A percentile compares a stretch with the other conserved stretches of the same genome.
Conservation (phyloP, 352 stramenopile genomes). For the Globisporangium megalacanthum region DNA sequence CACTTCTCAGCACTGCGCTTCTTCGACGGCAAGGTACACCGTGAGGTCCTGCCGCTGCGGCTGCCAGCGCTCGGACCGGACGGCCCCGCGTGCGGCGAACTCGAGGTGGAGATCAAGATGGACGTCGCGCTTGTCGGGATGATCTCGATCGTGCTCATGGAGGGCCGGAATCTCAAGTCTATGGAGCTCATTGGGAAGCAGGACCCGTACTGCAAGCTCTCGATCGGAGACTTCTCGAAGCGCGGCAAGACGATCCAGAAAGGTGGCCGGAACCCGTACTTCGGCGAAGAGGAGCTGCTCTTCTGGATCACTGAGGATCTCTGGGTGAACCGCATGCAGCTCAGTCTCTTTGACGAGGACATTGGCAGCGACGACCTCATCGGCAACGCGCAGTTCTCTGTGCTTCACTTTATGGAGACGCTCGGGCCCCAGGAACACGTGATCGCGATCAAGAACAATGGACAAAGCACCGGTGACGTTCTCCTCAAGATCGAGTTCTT, state of each 20-base stretch:
- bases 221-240: slow-evolving; percentile 63
- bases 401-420: slow-evolving; percentile 69
- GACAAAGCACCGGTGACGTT: slow-evolving; percentile 67
- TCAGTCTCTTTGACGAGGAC: slow-evolving; percentile 86
- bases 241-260: slow-evolving; percentile 67
- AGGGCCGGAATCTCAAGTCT: slow-evolving; percentile 87
- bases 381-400: slow-evolving; percentile 62
- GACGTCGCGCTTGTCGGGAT: slow-evolving; percentile 80
- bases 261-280: slow-evolving; percentile 87
- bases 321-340: slow-evolving; percentile 76
- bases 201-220: slow-evolving; percentile 88
- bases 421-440: slow-evolving; percentile 38
- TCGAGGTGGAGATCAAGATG: slow-evolving; percentile 70
- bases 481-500: slow-evolving; percentile 81
- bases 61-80: slow-evolving; percentile 22
- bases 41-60: slow-evolving; percentile 54
- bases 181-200: slow-evolving; percentile 89
- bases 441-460: slow-evolving; percentile 59
- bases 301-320: slow-evolving; percentile 90
- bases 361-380: slow-evolving; percentile 89
- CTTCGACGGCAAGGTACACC: slow-evolving; percentile 59
- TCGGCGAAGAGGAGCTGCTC: slow-evolving; percentile 87
- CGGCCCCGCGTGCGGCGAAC: slow-evolving; percentile 27
- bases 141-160: slow-evolving; percentile 79
- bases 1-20: slow-evolving; percentile 72